Base-by-base conservation (phyloP, 116 monocot genomes). In the Papilionanthe hybrid region DNA sequence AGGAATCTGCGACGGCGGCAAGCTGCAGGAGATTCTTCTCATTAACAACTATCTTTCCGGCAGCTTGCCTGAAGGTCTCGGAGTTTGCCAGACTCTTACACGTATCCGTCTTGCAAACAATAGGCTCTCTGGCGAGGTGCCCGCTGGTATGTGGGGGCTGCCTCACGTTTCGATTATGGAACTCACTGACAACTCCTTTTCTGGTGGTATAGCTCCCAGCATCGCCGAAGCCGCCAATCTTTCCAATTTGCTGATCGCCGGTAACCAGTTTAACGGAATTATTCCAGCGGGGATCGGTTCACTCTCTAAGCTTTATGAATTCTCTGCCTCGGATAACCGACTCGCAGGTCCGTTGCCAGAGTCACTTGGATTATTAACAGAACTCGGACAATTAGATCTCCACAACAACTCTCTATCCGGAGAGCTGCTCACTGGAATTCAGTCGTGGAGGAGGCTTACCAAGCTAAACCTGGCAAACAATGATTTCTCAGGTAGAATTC, bases 71-170 rank as follows among this genome's bases (percentile, higher is more conserved):
- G 78, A 82, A 8, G 44, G 83, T 29, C 84, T 96, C 8, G 85
- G 81, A 17, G 65, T 77, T 3, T 96, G 96, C 90, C 47, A 55
- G 49, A 87, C 69, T 29, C 78, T 96, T 18, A 75, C 50, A 0
- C 88, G 93, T 9, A 80, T 96, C n/a, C 87, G 92, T 23, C 86
- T 96, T 13, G 41, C 80, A 10, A 82, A 87, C 45, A 96, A 96
- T 79, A 71, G 66, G 43, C 85, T 96, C 65, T 81, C 83, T 60
- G 92, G 93, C 17, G 82, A 86, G 27, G 86, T 96, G 17, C 92
- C 93, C 2, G 82, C 28, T 28, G 86, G 83, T 0, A 20, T 96
- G 22, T 93, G 96, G 93, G 87, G 93, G 23, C 79, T 96, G 9
- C 92, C 93, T 1, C 89, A 81, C n/a, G 48, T 96, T 5, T 89